Conservation (phyloP, 768 basidiomycete species). For the Amanita inopinata region DNA sequence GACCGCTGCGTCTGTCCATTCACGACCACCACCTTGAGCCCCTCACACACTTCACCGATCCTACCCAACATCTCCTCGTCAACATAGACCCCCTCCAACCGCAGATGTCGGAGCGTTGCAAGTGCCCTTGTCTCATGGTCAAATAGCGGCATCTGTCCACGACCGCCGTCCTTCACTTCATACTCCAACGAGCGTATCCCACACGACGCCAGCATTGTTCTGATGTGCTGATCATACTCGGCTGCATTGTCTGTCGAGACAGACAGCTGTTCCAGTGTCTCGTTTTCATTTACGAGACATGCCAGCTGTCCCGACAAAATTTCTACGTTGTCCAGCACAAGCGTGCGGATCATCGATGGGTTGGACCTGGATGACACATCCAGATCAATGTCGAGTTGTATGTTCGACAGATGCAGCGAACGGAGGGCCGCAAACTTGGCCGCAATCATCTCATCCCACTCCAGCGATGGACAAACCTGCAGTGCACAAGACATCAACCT, state of each 20-base stretch:
- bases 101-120: slow-evolving; percentile 27
- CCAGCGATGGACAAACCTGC: slow-evolving; percentile 28
- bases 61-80: slow-evolving; percentile 24
- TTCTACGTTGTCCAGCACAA: slow-evolving; percentile 35
- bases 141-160: slow-evolving; percentile 21
- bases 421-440: slow-evolving; percentile 34
- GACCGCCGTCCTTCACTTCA: slow-evolving; percentile 24
- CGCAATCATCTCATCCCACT: slow-evolving; percentile 44
- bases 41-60: slow-evolving; percentile 27
- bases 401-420: slow-evolving; percentile 30
- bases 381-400: slow-evolving; percentile 28
- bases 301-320: slow-evolving; percentile 31
- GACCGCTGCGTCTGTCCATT: not conserved
- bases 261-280: slow-evolving; percentile 24
- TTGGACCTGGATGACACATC: slow-evolving; percentile 22
- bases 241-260: slow-evolving; percentile 24
- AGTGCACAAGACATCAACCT: slow-evolving; percentile 20
- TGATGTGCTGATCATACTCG: slow-evolving; percentile 31
- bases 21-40: slow-evolving; percentile 6
- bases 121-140: slow-evolving; percentile 17
- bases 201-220: slow-evolving; percentile 30
- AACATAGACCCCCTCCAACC: slow-evolving; percentile 30
- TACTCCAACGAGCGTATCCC: slow-evolving; percentile 33
- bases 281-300: slow-evolving; percentile 28
- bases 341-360: slow-evolving; percentile 24